Conservation (phyloP, 352 stramenopile species). For the Pythium aristosporum region DNA sequence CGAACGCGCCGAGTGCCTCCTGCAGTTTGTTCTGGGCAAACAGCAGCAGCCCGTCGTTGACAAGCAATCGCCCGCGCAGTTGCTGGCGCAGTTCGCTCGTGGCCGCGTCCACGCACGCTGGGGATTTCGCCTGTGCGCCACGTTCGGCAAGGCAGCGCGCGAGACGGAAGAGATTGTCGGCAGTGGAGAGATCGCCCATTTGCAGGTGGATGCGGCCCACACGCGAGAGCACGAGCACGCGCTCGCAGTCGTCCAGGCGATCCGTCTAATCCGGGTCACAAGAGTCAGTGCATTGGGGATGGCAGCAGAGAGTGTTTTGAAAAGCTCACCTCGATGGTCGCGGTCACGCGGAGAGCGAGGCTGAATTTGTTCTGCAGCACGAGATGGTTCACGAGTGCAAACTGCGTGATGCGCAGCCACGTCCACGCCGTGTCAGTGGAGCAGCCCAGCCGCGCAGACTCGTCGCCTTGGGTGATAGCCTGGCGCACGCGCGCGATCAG, state of each 20-base stretch:
- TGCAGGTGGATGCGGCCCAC: conserved; percentile 73
- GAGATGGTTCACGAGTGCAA: conserved; percentile 67
- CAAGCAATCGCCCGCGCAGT: conserved; percentile 49
- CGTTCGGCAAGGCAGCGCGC: conserved; percentile 35
- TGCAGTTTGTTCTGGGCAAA: conserved; percentile 83
- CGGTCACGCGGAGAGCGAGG: conserved; percentile 59
- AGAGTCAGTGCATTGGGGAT: neutral
- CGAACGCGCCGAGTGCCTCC: conserved; percentile 71
- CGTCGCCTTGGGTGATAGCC: conserved; percentile 28
- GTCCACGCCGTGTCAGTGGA: conserved; percentile 29
- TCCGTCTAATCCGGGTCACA: conserved; percentile 28
- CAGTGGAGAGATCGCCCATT: conserved; percentile 61
- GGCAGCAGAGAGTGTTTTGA: neutral
- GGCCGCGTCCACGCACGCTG: neutral
- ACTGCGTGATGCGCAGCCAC: conserved; percentile 65
- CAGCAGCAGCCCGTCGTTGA: conserved; percentile 74
- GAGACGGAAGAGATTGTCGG: conserved; percentile 58
- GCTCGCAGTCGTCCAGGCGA: conserved; percentile 37
- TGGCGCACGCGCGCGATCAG: conserved; percentile 41
- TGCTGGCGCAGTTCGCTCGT: conserved; percentile 17
- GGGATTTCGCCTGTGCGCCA: neutral
- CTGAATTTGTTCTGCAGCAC: conserved; percentile 75
- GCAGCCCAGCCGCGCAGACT: conserved; percentile 34
- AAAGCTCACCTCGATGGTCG: conserved; percentile 56
- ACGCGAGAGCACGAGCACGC: conserved; percentile 52